Evolutionary conservation across 129 eudicot species (phyloP).

Genomic region (Daucus carota): DH1_v3.0 NC_030384.2:36874501-36875000

Average conservation of each 20-base stretch:
- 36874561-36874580: slow-evolving; percentile 6
- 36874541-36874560: slow-evolving; percentile 13
- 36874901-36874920: slow-evolving; percentile 8
- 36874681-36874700: slow-evolving; percentile 4
- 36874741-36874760: slow-evolving; percentile 1
- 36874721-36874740: not conserved
- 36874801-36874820: not conserved
- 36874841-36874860: slow-evolving; percentile 6
- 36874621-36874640: not conserved
- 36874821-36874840: not conserved
- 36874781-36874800: not conserved
- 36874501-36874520: not conserved
- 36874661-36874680: not conserved
- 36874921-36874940: not conserved
- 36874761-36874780: slow-evolving; percentile 8
- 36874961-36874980: not conserved
- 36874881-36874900: slow-evolving; percentile 8
- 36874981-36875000: not conserved
- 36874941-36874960: not conserved
- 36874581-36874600: not conserved
- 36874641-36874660: not conserved
- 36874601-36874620: not conserved
- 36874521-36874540: slow-evolving; percentile 3
- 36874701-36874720: slow-evolving; percentile 7
- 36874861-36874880: not conserved